Percentiles rank a stretch among this genome's conserved stretches.
Conservation (phyloP, 345 rosid species). For the Chamaenerion angustifolium region DNA sequence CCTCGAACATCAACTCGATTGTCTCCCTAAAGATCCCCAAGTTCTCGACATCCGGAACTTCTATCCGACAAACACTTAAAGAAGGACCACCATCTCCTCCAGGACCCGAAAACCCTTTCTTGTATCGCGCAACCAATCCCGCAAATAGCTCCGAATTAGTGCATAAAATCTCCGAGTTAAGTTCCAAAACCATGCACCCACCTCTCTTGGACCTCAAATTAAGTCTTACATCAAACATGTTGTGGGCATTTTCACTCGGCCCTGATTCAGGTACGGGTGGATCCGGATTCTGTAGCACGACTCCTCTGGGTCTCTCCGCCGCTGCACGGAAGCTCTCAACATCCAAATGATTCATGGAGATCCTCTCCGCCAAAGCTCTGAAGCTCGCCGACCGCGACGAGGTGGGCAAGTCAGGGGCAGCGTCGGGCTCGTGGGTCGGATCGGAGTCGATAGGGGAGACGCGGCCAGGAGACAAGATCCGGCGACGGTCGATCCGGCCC, state of each 20-base stretch:
- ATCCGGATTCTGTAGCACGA: conserved; percentile 5
- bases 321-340: conserved; percentile 27
- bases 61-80: conserved; percentile 44
- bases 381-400: conserved; percentile 30
- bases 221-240: conserved; percentile 50
- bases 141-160: conserved; percentile 53
- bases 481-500: conserved; percentile 72
- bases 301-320: conserved; percentile 22
- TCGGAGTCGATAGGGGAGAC: conserved; percentile 85
- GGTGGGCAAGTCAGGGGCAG: conserved; percentile 12
- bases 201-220: conserved; percentile 60
- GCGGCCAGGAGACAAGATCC: conserved; percentile 90
- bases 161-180: conserved; percentile 48
- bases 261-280: conserved; percentile 9
- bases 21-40: conserved; percentile 64
- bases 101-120: conserved; percentile 7
- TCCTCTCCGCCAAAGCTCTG: conserved; percentile 19
- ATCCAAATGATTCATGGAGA: conserved; percentile 16
- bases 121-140: conserved; percentile 30
- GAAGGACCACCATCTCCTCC: conserved; percentile 11
- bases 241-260: conserved; percentile 13
- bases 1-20: conserved; percentile 78
- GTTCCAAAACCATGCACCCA: conserved; percentile 51
- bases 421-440: conserved; percentile 17
- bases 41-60: conserved; percentile 74